Conservation (phyloP, 495 filamentous ascomycete genomes). For the Penicillium fimorum region DNA sequence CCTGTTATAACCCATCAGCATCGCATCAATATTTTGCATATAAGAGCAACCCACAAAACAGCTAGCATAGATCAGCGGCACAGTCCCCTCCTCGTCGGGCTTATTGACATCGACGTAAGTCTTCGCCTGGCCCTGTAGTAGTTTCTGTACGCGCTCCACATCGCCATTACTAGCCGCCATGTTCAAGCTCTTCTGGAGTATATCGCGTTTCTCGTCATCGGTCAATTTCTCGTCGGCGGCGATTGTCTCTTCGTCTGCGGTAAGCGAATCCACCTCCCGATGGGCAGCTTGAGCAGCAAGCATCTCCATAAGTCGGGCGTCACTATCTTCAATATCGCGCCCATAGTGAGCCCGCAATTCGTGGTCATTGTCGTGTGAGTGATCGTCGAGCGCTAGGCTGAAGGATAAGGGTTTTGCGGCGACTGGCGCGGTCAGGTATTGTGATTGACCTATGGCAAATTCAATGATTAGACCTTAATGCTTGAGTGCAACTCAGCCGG, state of each 20-base stretch:
- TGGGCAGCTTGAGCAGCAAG: constrained; percentile 88
- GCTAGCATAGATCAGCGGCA: constrained; percentile 95
- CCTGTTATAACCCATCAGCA: constrained; percentile 47
- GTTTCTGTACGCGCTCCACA: constrained; percentile 70
- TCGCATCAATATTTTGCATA: constrained; percentile 1
- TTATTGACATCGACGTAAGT: constrained; percentile 83
- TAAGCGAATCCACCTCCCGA: constrained; percentile 64
- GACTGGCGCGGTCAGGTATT: constrained; percentile 84
- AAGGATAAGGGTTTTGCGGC: constrained; percentile 80
- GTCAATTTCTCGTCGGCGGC: constrained; percentile 70
- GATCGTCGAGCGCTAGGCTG: constrained; percentile 78
- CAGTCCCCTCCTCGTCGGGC: constrained; percentile 91
- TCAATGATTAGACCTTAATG: not conserved
- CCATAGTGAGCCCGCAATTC: constrained; percentile 38
- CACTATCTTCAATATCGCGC: constrained; percentile 67
- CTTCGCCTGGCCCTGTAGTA: constrained; percentile 73
- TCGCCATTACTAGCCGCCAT: constrained; percentile 98
- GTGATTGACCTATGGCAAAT: constrained; percentile 72
- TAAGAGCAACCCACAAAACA: constrained; percentile 75
- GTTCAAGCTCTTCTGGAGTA: constrained; percentile 82
- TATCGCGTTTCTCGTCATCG: constrained; percentile 71
- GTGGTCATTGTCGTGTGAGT: constrained; percentile 45
- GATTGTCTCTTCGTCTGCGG: constrained; percentile 77
- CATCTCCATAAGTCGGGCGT: constrained; percentile 91
- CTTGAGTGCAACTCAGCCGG: not conserved